Evolutionary conservation across 768 basidiomycete genomes (phyloP).

Genomic region (Mycena epipterygia): DNA sequence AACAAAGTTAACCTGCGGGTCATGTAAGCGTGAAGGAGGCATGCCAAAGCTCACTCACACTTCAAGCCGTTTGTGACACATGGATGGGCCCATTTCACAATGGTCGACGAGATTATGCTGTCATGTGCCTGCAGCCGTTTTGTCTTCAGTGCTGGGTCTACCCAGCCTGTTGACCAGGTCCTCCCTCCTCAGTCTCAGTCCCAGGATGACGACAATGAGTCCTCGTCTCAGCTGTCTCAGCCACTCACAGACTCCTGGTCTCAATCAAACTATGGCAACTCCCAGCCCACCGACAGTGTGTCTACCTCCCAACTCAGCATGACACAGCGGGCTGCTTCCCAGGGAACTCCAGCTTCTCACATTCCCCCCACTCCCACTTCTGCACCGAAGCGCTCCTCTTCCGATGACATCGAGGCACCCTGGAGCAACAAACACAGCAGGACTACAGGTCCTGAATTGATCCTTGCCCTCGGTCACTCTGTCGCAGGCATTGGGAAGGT

Average conservation of each 20-base stretch:
- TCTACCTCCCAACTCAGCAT: background rate
- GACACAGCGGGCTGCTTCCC: background rate
- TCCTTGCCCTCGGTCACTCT: conserved; percentile 8
- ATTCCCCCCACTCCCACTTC: background rate
- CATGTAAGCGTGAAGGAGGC: too few relatives aligned
- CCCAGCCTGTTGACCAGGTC: background rate
- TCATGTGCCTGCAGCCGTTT: conserved; percentile 1
- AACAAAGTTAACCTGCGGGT: too few relatives aligned
- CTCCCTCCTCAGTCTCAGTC: background rate
- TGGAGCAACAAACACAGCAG: conserved; percentile 3
- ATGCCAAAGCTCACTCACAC: background rate
- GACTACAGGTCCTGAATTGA: conserved; percentile 5
- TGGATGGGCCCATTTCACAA: background rate
- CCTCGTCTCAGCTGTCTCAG: background rate
- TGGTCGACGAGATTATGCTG: background rate
- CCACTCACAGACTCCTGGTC: background rate
- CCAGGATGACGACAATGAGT: background rate
- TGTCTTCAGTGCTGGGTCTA: conserved; percentile 10
- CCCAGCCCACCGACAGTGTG: too few relatives aligned
- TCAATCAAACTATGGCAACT: background rate
- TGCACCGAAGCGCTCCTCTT: background rate
- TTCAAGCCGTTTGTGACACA: conserved; percentile 18
- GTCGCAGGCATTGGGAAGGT: conserved; percentile 12
- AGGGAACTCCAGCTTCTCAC: background rate
- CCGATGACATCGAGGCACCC: background rate